Evolutionary conservation across 495 filamentous ascomycete species (phyloP).

Genomic region (Trichodelitschia bisporula): DNA sequence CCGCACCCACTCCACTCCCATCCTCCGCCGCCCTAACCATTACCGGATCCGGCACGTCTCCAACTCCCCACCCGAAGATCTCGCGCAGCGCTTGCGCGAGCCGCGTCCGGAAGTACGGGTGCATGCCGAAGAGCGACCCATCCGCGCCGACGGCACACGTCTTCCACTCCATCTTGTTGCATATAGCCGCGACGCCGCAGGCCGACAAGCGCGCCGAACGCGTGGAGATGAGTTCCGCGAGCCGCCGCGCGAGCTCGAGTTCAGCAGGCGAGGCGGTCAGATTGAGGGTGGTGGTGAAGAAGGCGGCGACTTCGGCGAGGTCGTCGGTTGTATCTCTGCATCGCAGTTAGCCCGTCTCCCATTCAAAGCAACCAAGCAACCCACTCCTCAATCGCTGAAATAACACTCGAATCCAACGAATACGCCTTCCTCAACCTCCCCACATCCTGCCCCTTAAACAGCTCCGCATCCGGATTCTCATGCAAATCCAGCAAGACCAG

Average conservation of each 20-base stretch:
- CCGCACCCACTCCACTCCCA: constrained; percentile 87
- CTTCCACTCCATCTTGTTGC: constrained; percentile 74
- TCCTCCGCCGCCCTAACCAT: constrained; percentile 76
- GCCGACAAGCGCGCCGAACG: constrained; percentile 79
- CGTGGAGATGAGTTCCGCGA: constrained; percentile 83
- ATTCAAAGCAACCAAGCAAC: no score
- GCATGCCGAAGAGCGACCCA: constrained; percentile 93
- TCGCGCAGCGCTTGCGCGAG: constrained; percentile 74
- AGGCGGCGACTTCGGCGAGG: constrained; percentile 57
- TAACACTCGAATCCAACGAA: constrained; percentile 73
- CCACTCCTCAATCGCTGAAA: constrained; percentile 81
- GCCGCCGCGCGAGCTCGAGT: constrained; percentile 62
- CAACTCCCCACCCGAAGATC: constrained; percentile 73
- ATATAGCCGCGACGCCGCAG: constrained; percentile 85
- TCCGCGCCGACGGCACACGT: constrained; percentile 88
- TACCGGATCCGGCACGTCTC: constrained; percentile 52
- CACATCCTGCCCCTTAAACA: constrained; percentile 70
- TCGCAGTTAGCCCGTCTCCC: background rate
- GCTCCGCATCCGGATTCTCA: constrained; percentile 44
- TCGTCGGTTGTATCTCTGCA: constrained; percentile 77
- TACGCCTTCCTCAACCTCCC: constrained; percentile 57
- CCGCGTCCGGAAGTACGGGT: constrained; percentile 85
- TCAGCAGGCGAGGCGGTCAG: constrained; percentile 46
- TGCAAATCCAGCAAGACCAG: constrained; percentile 69
- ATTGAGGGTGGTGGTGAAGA: constrained; percentile 47